Base-by-base conservation (phyloP, 768 basidiomycete species). In the Trametes cinnabarina region DNA sequence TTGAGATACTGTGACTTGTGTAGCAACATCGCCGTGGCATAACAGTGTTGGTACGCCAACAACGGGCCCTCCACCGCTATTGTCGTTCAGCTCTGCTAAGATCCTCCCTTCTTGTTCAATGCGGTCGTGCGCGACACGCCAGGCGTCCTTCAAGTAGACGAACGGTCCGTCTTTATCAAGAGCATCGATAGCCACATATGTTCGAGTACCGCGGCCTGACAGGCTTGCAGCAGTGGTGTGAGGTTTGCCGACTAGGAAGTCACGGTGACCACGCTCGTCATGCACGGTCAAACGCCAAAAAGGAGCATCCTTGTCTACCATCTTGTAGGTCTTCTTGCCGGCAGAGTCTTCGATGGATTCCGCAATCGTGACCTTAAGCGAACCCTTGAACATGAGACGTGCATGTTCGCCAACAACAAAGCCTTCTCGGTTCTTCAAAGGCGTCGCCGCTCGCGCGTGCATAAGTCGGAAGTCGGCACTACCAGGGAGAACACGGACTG, bases 121-220 rank as follows among this genome's bases (percentile, higher is more conserved):
- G 1, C n/a, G 20, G 4, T n/a, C 15, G 14, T 23, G 11, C 17
- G 20, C 44, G 12, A 49, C 32, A 2, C 58, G 58, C 62, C 62
- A 63, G 2, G 46, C 50, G 49, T 63, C 62, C 58, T 60, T 63
- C 44, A 63, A 20, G 43, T 55, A 63, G 3, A 60, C 62, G 14
- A 63, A 54, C 14, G 17, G 28, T 19, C 41, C 30, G 14, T 9
- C 7, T 19, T 26, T 23, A 30, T 32, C 30, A 11, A 26, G 14
- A 5, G 40, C 22, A 23, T 60, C 59, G 30, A 55, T 28, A 0
- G 63, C 63, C n/a, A 64, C 37, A 44, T 59, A 61, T 9, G 60
- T 53, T 6, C 49, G 57, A 0, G 63, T 64, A 0, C 34, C 52
- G 1, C 56, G 63, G 0, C 63, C 63, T 4, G 43, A 40, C 8